Base-by-base conservation (phyloP, 2,329 filamentous ascomycete genomes). In the Incumbomyces delicatus region DNA sequence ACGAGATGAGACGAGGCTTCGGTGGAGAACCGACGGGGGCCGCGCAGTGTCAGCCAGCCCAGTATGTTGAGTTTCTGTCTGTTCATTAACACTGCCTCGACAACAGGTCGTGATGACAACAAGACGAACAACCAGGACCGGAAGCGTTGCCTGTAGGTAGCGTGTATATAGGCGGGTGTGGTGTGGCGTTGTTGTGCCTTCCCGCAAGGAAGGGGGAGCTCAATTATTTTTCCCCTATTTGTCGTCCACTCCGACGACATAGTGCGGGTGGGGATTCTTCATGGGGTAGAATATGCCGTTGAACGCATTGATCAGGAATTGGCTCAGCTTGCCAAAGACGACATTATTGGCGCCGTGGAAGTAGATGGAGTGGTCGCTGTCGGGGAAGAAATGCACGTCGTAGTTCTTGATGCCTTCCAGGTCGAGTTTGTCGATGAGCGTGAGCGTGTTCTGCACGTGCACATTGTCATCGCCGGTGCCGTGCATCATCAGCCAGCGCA, bases 401-500 rank as follows among this genome's bases (percentile, higher is more conserved):
- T 96, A 98, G 60, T 98, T 98, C 64, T 90, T 81, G 2, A 95
- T 78, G 11, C 80, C 78, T 1, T 74, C 81, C 44, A 94, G 60
- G 67, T 98, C 87, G 37, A 98, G 73, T 57, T 82, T 83, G 63
- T 98, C 94, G 39, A 98, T 72, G 51, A 98, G 68, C 1, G 81
- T 85, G 48, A 96, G 75, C 1, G 89, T 88, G 65, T 94, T 96
- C 66, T 98, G 94, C 66, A 95, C 81, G 64, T 98, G 94, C 11
- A 98, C 92, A 59, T 98, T 98, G 66, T 98, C 92, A 60, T 98
- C 92, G 6, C 85, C 85, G n/a, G 88, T 78, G 56, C 92, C 92
- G 62, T 98, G 92, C 86, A 96, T 95, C 58, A 98, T 64, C 33
- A 98, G 72, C 70, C 96, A 98, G 29, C 90, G 81, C 51, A 89